Evolutionary conservation across 1,284 basidiomycete genomes (phyloP).

Genomic region (Ceratobasidium sp.): DNA sequence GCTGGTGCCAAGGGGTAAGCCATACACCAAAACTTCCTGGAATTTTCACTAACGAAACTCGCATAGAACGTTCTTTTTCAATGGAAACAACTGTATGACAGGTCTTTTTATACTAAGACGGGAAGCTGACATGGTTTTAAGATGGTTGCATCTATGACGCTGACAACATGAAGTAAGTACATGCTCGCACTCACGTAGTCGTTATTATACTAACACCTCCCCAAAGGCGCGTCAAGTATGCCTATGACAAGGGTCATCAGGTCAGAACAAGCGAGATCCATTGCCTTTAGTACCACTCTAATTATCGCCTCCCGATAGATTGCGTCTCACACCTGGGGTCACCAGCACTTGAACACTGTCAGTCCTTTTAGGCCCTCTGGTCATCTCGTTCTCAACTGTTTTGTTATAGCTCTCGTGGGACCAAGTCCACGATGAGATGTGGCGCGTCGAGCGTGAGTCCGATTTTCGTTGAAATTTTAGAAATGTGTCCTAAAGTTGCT

Average conservation of each 20-base stretch:
- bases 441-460: constrained; percentile 28
- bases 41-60: constrained; percentile 4
- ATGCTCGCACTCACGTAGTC: neutral
- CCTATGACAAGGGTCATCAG: constrained; percentile 42
- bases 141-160: constrained; percentile 47
- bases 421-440: constrained; percentile 46
- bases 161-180: constrained; percentile 48
- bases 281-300: neutral
- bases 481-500: neutral
- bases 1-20: constrained; percentile 47
- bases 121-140: neutral
- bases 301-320: neutral
- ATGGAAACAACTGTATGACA: constrained; percentile 36
- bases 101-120: neutral
- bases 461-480: neutral
- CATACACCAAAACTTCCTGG: neutral
- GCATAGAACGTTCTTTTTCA: constrained; percentile 42
- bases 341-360: constrained; percentile 24
- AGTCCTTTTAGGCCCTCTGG: neutral
- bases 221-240: constrained; percentile 26
- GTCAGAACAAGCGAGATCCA: neutral
- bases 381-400: neutral
- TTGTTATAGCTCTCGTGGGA: constrained; percentile 42
- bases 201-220: neutral
- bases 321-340: constrained; percentile 27